These are phyloP conservation scores for Peniophora sp. DNA, from an alignment of 1,284 basidiomycete genomes.

Conservation along the genomic window DNA sequence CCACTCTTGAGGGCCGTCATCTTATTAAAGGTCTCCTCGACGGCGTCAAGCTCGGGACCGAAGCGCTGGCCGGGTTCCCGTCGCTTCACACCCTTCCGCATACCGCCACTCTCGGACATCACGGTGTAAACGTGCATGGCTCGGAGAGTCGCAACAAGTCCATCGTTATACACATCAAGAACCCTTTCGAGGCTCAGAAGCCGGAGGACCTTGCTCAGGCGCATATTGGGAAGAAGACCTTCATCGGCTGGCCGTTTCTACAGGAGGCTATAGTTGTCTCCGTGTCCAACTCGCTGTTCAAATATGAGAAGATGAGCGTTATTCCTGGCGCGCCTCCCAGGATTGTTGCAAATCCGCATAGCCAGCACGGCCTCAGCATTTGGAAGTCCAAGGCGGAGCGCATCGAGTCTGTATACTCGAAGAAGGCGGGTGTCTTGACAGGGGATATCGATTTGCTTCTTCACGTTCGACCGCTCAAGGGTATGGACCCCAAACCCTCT, in stretches of 20 bases:
- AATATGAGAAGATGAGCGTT: slow-evolving; percentile 68
- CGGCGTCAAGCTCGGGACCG: slow-evolving; percentile 81
- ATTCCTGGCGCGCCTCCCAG: slow-evolving; percentile 46
- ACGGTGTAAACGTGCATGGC: slow-evolving; percentile 93
- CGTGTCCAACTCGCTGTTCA: slow-evolving; percentile 84
- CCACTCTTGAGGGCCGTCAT: slow-evolving; percentile 81
- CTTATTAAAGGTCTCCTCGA: slow-evolving; percentile 84
- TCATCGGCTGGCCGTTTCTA: slow-evolving; percentile 91
- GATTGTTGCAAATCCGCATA: slow-evolving; percentile 69
- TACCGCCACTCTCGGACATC: slow-evolving; percentile 69
- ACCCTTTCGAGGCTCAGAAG: slow-evolving; percentile 63
- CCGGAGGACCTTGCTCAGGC: slow-evolving; percentile 68
- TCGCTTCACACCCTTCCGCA: slow-evolving; percentile 87
- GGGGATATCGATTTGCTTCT: slow-evolving; percentile 76
- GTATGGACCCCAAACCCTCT: slow-evolving; percentile 28
- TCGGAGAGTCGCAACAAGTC: slow-evolving; percentile 86
- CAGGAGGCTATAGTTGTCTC: slow-evolving; percentile 86
- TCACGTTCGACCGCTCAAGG: slow-evolving; percentile 84
- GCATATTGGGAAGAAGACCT: slow-evolving; percentile 75
- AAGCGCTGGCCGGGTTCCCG: slow-evolving; percentile 93
- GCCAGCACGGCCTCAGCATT: slow-evolving; percentile 50
- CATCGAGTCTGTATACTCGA: slow-evolving; percentile 84
- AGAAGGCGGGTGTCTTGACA: slow-evolving; percentile 81
- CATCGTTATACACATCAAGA: slow-evolving; percentile 84
- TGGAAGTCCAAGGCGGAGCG: slow-evolving; percentile 78